Evolutionary conservation across 2,329 filamentous ascomycete genomes (phyloP).

Genomic region (Cladosporium velox): DNA sequence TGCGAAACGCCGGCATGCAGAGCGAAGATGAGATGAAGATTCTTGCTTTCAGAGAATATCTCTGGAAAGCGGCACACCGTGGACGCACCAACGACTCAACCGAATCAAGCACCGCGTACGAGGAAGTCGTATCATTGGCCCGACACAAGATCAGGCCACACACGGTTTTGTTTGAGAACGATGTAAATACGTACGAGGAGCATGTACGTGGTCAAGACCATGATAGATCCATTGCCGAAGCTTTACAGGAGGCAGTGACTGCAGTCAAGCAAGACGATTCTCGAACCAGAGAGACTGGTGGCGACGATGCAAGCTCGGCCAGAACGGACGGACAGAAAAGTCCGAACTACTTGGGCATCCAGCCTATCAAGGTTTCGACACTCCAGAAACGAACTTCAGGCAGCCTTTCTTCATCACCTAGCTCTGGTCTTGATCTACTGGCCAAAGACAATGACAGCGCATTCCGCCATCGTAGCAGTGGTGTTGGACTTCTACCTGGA

Average conservation of each 20-base stretch:
- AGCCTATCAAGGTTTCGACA: conserved; percentile 17
- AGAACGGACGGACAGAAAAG: background rate
- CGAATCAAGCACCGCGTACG: conserved; percentile 51
- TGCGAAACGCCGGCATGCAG: conserved; percentile 80
- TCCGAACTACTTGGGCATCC: conserved; percentile 5
- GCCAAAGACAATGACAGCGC: conserved; percentile 38
- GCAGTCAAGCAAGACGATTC: conserved; percentile 19
- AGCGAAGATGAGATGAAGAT: conserved; percentile 88
- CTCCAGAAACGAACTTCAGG: conserved; percentile 30
- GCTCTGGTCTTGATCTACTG: conserved; percentile 35
- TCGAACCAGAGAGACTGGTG: background rate
- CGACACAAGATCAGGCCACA: conserved; percentile 77
- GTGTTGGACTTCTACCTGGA: conserved; percentile 61
- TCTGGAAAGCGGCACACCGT: conserved; percentile 80
- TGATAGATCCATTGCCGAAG: conserved; percentile 75
- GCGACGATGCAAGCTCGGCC: background rate
- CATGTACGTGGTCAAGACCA: conserved; percentile 38
- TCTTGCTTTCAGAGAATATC: conserved; percentile 81
- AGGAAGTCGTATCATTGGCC: conserved; percentile 72
- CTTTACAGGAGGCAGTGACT: conserved; percentile 72
- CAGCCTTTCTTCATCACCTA: conserved; percentile 40
- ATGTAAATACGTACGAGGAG: conserved; percentile 54
- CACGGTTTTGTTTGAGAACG: conserved; percentile 89
- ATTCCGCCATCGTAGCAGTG: conserved; percentile 55
- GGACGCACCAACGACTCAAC: conserved; percentile 59